phyloP scores from a whole-genome alignment of 805 yeast species.

The Pichia nanzhaoensis region DNA sequence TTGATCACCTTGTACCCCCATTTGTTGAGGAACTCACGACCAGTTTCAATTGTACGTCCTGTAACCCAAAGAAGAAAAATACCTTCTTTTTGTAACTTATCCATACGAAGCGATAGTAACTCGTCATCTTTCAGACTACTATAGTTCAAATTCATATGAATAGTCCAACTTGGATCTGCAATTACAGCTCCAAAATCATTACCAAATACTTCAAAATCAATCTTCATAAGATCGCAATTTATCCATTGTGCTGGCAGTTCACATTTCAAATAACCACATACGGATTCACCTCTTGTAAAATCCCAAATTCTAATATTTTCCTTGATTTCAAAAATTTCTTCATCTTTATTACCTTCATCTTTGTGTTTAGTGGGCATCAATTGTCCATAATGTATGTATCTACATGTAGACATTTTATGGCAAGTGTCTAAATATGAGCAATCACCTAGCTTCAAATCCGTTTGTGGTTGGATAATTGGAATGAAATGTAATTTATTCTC shows the following conservation, averaged over 20 bases:
- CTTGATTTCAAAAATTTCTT: slow-evolving; percentile 10
- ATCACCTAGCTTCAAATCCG: slow-evolving; percentile 74
- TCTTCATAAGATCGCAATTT: slow-evolving; percentile 68
- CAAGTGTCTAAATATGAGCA: slow-evolving; percentile 94
- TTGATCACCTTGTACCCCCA: slow-evolving; percentile 83
- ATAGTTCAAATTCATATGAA: slow-evolving; percentile 78
- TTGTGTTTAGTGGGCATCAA: slow-evolving; percentile 33
- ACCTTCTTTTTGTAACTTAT: slow-evolving; percentile 75
- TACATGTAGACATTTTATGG: slow-evolving; percentile 73
- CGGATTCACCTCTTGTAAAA: slow-evolving; percentile 44
- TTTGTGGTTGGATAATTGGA: slow-evolving; percentile 49
- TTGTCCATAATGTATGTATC: slow-evolving; percentile 72
- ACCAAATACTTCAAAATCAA: slow-evolving; percentile 69
- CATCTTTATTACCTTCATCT: slow-evolving; percentile 4
- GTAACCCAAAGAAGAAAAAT: slow-evolving; percentile 87
- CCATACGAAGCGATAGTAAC: slow-evolving; percentile 57
- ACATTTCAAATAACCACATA: slow-evolving; percentile 19
- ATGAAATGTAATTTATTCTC: slow-evolving; percentile 42
- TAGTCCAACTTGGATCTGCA: slow-evolving; percentile 97
- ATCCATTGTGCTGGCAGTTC: slow-evolving; percentile 73
- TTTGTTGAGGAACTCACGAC: slow-evolving; percentile 61
- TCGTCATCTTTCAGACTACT: slow-evolving; percentile 77
- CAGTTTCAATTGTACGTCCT: slow-evolving; percentile 86
- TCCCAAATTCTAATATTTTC: slow-evolving; percentile 28
- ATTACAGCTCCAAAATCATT: slow-evolving; percentile 70